Evolutionary conservation across 1,139 yeast genomes (phyloP), one percentile per base, ranked within the genome.

Genomic region (Nakaseomyces bracarensis): DNA sequence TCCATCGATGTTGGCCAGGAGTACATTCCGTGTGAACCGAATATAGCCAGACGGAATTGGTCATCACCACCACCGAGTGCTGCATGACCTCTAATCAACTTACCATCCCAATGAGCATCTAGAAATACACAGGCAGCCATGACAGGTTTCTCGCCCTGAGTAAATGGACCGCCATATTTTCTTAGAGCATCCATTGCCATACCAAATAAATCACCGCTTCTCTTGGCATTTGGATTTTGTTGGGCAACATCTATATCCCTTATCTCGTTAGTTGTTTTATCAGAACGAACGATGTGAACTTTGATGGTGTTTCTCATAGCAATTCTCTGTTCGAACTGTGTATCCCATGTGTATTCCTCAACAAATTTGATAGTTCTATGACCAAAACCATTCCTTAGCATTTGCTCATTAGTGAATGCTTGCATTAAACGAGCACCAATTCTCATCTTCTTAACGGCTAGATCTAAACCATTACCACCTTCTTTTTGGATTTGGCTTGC

Each of bases 1-100:
- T 87, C 93, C 50, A 87, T 69, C 45, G 74, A 74, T 21, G 74
- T 66, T 6, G 98, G 97, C 93, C 95, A 91, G 0, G 95, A 75
- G 60, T 84, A 91, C 22, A 87, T 54, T 0, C 96, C 93, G 58
- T 91, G 98, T 3, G 95, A 82, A 3, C 98, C 98, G 64, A 89
- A 89, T 14, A 91, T 86, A 0, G 95, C 97, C 46, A 91, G 65
- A 49, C 77, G 78, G 27, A 84, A 69, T 36, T 77, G 71, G 34
- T 72, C 79, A 20, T 72, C 71, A 6, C 95, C 94, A 27, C 97
- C 97, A 33, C 97, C 97, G 16, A 91, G 67, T 0, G 97, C 97
- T 3, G 97, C 97, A 65, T 91, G 97, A 2, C 89, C 86, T 39
- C 79, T 64, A 38, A 91, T 80, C 49, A 86, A 64, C 26, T 64